A percentile compares a stretch with the other conserved stretches of the same genome.
phyloP scores from a whole-genome alignment of 2,329 filamentous ascomycete species.

The Hansfordia pulvinata region DNA sequence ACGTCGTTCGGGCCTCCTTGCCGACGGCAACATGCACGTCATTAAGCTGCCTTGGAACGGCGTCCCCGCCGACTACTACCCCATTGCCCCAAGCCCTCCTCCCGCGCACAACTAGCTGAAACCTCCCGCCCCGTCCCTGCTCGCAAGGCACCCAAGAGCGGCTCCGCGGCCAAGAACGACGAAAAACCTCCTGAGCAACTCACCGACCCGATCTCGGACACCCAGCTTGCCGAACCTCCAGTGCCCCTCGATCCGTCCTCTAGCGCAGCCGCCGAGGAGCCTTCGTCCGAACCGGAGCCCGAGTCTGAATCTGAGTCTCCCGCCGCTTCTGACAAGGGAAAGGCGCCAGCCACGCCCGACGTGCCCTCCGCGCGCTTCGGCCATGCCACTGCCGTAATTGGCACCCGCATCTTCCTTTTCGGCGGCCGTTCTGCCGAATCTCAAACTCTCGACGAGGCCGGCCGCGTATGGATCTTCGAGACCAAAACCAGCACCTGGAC shows the following conservation, averaged over 20 bases:
- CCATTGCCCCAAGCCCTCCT: too few species aligned
- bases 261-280: constrained; percentile 4
- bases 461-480: constrained; percentile 65
- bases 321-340: constrained; percentile 23
- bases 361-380: constrained; percentile 60
- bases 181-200: not conserved
- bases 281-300: constrained; percentile 8
- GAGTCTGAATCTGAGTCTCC: constrained; percentile 4
- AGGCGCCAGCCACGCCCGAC: constrained; percentile 19
- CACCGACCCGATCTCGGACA: not conserved
- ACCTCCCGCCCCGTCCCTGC: too few species aligned
- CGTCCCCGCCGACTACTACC: constrained; percentile 45
- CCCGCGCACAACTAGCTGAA: too few species aligned
- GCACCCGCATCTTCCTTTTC: constrained; percentile 64
- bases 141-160: too few species aligned
- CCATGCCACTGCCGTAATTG: constrained; percentile 55
- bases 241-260: constrained; percentile 3
- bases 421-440: constrained; percentile 58
- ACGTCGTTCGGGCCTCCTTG: constrained; percentile 45
- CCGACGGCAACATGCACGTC: constrained; percentile 60
- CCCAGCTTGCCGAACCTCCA: constrained; percentile 11
- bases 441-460: constrained; percentile 59
- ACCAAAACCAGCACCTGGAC: constrained; percentile 51
- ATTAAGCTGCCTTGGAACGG: constrained; percentile 45
- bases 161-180: constrained; percentile 16